Base-by-base conservation (phyloP, 257 asterid genomes). In the Solanum sparsipilum region DNA sequence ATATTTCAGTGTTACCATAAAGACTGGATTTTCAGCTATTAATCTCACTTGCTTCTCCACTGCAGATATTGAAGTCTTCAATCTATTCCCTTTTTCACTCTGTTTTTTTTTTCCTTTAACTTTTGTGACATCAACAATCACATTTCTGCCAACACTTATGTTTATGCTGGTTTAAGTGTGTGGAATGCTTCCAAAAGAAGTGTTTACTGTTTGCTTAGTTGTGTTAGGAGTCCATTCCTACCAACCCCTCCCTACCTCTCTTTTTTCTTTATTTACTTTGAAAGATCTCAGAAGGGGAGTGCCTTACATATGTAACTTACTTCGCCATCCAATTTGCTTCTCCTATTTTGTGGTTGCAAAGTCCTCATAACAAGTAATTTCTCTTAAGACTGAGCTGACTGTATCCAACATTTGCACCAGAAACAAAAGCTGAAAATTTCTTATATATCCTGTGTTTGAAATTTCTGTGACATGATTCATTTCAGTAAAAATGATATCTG, bases 11-110 rank as follows among this genome's bases (percentile, higher is more conserved):
- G 94, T 93, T 75, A 95, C 94, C 92, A 95, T 96, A 88, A 97
- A 97, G 94, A 95, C 98, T 56, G 99, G 99, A 86, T 94, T 97
- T 89, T 76, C 97, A 29, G 96, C 99, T 88, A 96, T 97, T 88
- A 96, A 96, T 92, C 98, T 97, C 87, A 96, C 96, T n/a, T 94
- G 93, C 89, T 96, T 96, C 74, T 95, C 92, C 96, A 97, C 99
- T 23, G 98, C 99, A 67, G 98, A 56, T 56, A 58, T 20, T 58
- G 23, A 20, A 56, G 67, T 58, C 0, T 98, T 99, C 38, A 98
- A 97, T 72, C 79, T 32, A 32, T 32, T 32, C 44, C 12, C n/a
- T 52, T 38, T 65, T 78, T 27, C 85, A 27, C 21, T 44, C 18
- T 25, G 9, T 41, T 27, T 79, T 35, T 35, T 3, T 44, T 79